Evolutionary conservation across 345 rosid genomes (phyloP).

Genomic region (Linum trigynum): DNA sequence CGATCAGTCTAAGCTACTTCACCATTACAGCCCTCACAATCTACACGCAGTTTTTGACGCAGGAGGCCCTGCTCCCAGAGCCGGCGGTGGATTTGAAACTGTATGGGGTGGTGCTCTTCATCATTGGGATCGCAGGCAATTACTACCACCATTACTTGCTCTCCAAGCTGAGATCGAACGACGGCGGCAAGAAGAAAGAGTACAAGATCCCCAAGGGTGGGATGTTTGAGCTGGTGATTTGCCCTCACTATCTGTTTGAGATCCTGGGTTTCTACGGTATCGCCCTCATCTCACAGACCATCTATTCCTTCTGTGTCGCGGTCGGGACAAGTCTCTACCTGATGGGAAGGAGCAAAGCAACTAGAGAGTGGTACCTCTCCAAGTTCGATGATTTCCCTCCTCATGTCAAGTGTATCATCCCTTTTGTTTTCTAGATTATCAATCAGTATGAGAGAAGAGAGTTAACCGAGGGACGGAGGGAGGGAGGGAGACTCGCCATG

Average conservation of each 20-base stretch:
- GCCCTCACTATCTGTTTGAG: conserved; percentile 81
- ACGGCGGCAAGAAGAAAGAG: conserved; percentile 4
- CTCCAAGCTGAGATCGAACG: conserved; percentile 34
- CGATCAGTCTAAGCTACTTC: conserved; percentile 36
- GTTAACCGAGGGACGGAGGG: no score
- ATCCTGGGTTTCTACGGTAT: conserved; percentile 46
- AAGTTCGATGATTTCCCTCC: conserved; percentile 59
- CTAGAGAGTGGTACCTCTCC: conserved; percentile 64
- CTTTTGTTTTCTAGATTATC: conserved; percentile 37
- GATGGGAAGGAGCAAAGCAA: conserved; percentile 50
- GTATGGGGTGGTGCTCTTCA: conserved; percentile 38
- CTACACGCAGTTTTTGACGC: conserved; percentile 34
- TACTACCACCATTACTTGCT: conserved; percentile 67
- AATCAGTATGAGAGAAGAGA: no score
- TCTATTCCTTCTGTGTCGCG: conserved; percentile 28
- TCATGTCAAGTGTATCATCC: conserved; percentile 42
- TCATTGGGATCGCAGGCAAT: conserved; percentile 54
- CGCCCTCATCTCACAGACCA: conserved; percentile 47
- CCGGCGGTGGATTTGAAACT: conserved; percentile 35
- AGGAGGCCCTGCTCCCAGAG: conserved; percentile 19
- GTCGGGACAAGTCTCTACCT: conserved; percentile 38
- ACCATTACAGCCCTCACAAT: conserved; percentile 28
- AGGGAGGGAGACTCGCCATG: no score
- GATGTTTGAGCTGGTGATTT: conserved; percentile 41
- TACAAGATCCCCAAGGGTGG: conserved; percentile 67